A percentile compares a stretch with the other conserved stretches of the same genome.
Evolutionary conservation across 805 yeast genomes (phyloP).

Genomic region (Schizosaccharomyces pombe): DNA sequence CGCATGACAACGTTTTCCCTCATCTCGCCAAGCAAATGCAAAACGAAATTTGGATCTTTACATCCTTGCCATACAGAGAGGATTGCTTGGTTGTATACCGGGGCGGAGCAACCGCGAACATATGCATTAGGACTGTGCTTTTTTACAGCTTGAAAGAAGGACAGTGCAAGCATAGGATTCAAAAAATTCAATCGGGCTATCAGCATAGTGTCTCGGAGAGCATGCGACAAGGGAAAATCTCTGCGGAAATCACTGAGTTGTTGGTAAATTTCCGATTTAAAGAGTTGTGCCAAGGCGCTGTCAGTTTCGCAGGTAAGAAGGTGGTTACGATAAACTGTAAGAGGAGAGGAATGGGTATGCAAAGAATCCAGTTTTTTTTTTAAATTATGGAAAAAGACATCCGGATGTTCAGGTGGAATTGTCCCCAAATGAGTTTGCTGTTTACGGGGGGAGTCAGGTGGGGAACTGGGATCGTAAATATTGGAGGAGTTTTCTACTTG

Average conservation of each 20-base stretch:
- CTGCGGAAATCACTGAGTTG: not conserved
- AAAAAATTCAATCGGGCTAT: not conserved
- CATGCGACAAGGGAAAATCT: not conserved
- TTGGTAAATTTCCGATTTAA: not conserved
- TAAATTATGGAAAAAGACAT: not conserved
- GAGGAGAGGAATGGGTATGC: no score
- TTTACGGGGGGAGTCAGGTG: no score
- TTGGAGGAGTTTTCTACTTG: no score
- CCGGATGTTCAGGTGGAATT: not conserved
- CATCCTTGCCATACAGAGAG: not conserved
- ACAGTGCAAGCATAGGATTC: not conserved
- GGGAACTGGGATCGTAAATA: no score
- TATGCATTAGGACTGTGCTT: not conserved
- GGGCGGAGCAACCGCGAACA: not conserved
- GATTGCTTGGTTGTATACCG: not conserved
- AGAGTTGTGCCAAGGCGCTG: not conserved
- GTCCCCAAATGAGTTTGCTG: no score
- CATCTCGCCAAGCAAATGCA: not conserved
- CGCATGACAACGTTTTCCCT: not conserved
- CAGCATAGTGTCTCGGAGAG: constrained; percentile 1
- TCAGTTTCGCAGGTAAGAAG: not conserved
- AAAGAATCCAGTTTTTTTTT: no score
- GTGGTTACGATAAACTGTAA: not conserved
- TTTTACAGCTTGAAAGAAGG: not conserved
- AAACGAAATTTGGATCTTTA: not conserved